A percentile compares a stretch with the other conserved stretches of the same genome.
Evolutionary conservation across 108 stramenopile species (phyloP).

Genomic region (Asterionellopsis glacialis): DNA sequence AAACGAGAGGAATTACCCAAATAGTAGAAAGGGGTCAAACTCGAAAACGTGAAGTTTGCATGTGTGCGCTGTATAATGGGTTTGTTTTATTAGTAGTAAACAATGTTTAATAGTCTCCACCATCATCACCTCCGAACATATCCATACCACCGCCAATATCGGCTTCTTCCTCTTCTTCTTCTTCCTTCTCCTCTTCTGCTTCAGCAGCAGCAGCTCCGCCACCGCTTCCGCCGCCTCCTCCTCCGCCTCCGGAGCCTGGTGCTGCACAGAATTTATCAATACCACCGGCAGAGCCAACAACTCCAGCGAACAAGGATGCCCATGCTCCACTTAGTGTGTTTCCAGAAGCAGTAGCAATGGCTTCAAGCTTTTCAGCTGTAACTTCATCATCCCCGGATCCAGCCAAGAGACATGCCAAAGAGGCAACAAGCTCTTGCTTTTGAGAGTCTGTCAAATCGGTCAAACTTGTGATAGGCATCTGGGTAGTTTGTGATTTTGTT

Average conservation of each 20-base stretch:
- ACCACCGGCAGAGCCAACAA: conserved; percentile 21
- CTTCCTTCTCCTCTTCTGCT: conserved; percentile 42
- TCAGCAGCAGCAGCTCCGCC: conserved; percentile 49
- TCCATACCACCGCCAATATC: conserved; percentile 57
- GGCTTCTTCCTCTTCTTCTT: conserved; percentile 70
- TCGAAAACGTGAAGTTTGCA: too few species aligned
- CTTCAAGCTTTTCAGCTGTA: conserved; percentile 55
- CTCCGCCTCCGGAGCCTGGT: conserved; percentile 72
- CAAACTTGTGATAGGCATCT: conserved; percentile 61
- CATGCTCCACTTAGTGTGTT: conserved; percentile 49
- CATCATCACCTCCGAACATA: conserved; percentile 65
- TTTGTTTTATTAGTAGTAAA: too few species aligned
- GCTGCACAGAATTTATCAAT: conserved; percentile 48
- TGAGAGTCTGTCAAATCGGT: conserved; percentile 58
- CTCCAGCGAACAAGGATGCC: conserved; percentile 66
- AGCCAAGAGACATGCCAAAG: conserved; percentile 67
- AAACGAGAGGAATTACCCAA: too few species aligned
- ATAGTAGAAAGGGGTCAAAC: too few species aligned
- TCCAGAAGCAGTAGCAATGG: conserved; percentile 70
- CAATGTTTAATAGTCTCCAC: conserved; percentile 63
- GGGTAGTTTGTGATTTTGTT: conserved; percentile 4
- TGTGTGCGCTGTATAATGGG: too few species aligned
- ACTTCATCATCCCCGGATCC: conserved; percentile 40
- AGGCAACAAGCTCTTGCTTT: conserved; percentile 82
- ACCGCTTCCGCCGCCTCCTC: conserved; percentile 61